A percentile compares a stretch with the other conserved stretches of the same genome.
Conservation (phyloP, 2,329 filamentous ascomycete species). For the Davidsoniella virescens region DNA sequence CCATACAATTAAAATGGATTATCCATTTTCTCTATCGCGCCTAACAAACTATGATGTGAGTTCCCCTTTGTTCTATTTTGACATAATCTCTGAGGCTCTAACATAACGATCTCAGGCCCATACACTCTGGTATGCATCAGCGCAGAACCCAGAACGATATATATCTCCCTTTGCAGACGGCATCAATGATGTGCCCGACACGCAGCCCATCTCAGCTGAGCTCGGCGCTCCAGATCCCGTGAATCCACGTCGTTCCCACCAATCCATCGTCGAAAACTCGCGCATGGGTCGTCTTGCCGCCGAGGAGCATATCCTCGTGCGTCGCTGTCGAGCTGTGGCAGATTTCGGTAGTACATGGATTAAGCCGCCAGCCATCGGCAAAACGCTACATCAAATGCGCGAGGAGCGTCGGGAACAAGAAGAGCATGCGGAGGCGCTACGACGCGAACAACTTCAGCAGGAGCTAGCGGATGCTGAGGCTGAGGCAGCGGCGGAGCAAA, state of each 20-base stretch:
- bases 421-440: conserved; percentile 62
- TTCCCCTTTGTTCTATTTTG: too few relatives aligned
- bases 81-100: neutral
- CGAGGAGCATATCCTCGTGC: conserved; percentile 62
- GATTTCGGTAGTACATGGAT: conserved; percentile 87
- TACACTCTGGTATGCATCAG: conserved; percentile 56
- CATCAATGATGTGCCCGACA: conserved; percentile 18
- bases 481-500: conserved; percentile 23
- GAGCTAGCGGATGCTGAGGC: conserved; percentile 56
- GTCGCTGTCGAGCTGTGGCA: conserved; percentile 65
- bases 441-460: conserved; percentile 52
- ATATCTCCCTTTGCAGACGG: conserved; percentile 21
- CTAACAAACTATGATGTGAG: too few relatives aligned
- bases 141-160: conserved; percentile 32
- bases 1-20: too few relatives aligned
- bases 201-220: conserved; percentile 19
- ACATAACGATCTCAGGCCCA: conserved; percentile 39
- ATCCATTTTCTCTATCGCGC: too few relatives aligned
- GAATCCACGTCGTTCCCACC: conserved; percentile 23
- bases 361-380: conserved; percentile 69
- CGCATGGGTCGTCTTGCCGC: conserved; percentile 51
- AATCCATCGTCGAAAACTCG: conserved; percentile 35
- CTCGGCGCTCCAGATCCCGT: conserved; percentile 13
- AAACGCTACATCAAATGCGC: conserved; percentile 77
- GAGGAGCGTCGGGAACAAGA: conserved; percentile 82